Base-by-base conservation (phyloP, 371 early-diverging fungal species). In the Amoeboaphelidium protococcarum region DNA sequence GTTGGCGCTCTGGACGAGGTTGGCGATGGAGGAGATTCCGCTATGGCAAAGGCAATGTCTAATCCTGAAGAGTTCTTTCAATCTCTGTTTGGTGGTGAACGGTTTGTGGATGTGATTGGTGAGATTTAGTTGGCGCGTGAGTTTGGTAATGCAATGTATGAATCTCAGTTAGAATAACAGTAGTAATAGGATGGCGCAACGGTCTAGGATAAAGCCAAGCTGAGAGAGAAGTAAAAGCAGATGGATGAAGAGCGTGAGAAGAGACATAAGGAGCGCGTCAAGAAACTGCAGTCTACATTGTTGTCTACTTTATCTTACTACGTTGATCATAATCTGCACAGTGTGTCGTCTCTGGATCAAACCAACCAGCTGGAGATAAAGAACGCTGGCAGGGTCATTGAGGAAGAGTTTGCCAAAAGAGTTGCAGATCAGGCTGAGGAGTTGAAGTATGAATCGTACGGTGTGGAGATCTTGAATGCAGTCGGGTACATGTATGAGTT, bases 71-170 rank as follows among this genome's bases (percentile, higher is more conserved):
- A 75, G 43, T 89, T 94, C 68, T 94, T 94, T 65, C 74, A 72
- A 52, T 78, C 82, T 62, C 75, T 81, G 48, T 94, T 94, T 70
- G 53, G 51, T 24, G 90, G 90, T 23, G 90, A 87, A 57, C 72
- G 76, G 46, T 94, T 94, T 64, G 72, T 73, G 16, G 80, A 82
- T 59, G 74, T 88, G 53, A 88, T 94, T 62, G 94, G 94, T 22
- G 91, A 90, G 55, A 84, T 94, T 26, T 82, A 81, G n/a, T 83
- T 94, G 47, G 85, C 84, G 23, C 64, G 70, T 42, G 88, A 88
- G 51, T 80, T 94, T 65, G 69, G 72, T 43, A 78, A 82, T 40
- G 82, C 81, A 25, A 59, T 82, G 50, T 48, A 43, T 25, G 48
- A 13, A 19, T 42, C 23, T 19, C 20, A 20, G 44, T 26, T 10